A percentile compares a stretch with the other conserved stretches of the same genome.
phyloP scores from a whole-genome alignment of 805 yeast species.

The Maudiozyma bulderi region DNA sequence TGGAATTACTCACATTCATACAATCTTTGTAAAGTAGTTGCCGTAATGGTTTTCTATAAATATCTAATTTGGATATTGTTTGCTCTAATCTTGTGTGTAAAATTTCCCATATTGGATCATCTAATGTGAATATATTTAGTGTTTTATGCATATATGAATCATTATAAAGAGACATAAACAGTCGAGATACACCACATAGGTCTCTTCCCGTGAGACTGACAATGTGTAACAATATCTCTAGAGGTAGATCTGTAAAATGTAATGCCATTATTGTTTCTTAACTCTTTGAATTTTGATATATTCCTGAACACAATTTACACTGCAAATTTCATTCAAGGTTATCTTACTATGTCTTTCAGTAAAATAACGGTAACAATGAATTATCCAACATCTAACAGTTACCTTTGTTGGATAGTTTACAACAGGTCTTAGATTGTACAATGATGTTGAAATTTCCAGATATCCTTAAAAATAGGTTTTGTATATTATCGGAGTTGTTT shows the following conservation, averaged over 20 bases:
- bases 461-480: no score
- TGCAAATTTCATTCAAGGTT: no score
- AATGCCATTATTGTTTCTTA: background rate
- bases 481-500: no score
- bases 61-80: conserved; percentile 10
- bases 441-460: no score
- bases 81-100: conserved; percentile 1
- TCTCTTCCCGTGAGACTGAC: background rate
- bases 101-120: conserved; percentile 6
- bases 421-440: no score
- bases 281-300: background rate
- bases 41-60: conserved; percentile 5
- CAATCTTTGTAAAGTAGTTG: background rate
- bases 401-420: no score
- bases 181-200: background rate
- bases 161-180: conserved; percentile 3
- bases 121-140: conserved; percentile 3
- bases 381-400: no score
- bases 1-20: no score
- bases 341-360: no score
- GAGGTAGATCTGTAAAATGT: background rate
- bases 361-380: no score
- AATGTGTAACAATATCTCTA: background rate
- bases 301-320: no score
- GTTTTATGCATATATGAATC: conserved; percentile 10